These are phyloP conservation scores for Pseudocercospora musae DNA, from an alignment of 2,329 filamentous ascomycete species.

Conservation along the genomic window DNA sequence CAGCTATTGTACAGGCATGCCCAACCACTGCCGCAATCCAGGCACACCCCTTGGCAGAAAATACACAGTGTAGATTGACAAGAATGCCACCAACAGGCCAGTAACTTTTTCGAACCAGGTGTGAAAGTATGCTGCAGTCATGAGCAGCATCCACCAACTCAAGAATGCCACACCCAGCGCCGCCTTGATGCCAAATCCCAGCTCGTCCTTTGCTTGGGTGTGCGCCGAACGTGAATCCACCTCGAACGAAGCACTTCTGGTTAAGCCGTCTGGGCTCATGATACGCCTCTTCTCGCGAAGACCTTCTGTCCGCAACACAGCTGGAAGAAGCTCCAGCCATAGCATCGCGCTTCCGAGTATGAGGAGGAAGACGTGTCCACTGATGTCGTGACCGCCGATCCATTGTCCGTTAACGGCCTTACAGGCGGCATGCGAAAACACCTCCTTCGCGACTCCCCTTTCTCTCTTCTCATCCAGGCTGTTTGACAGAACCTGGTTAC, in stretches of 20 bases:
- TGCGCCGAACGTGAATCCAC: conserved; percentile 43
- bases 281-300: conserved; percentile 62
- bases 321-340: conserved; percentile 71
- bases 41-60: conserved; percentile 48
- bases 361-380: conserved; percentile 89
- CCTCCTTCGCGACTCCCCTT: conserved; percentile 43
- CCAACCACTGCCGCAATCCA: conserved; percentile 41
- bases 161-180: conserved; percentile 60
- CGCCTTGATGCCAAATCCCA: conserved; percentile 52
- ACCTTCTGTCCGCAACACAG: conserved; percentile 49
- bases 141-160: conserved; percentile 93
- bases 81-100: conserved; percentile 48
- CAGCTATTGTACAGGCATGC: conserved; percentile 39
- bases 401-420: conserved; percentile 78
- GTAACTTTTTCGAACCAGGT: conserved; percentile 92
- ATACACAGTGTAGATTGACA: conserved; percentile 46
- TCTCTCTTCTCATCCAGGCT: conserved; percentile 45
- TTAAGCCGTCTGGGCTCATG: conserved; percentile 63
- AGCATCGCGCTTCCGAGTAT: conserved; percentile 80
- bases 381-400: conserved; percentile 94
- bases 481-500: conserved; percentile 55
- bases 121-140: conserved; percentile 98
- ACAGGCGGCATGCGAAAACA: conserved; percentile 74
- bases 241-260: conserved; percentile 45
- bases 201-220: conserved; percentile 16